phyloP scores from a whole-genome alignment of 2,329 filamentous ascomycete genomes.

The Nigrospora sphaerica region DNA sequence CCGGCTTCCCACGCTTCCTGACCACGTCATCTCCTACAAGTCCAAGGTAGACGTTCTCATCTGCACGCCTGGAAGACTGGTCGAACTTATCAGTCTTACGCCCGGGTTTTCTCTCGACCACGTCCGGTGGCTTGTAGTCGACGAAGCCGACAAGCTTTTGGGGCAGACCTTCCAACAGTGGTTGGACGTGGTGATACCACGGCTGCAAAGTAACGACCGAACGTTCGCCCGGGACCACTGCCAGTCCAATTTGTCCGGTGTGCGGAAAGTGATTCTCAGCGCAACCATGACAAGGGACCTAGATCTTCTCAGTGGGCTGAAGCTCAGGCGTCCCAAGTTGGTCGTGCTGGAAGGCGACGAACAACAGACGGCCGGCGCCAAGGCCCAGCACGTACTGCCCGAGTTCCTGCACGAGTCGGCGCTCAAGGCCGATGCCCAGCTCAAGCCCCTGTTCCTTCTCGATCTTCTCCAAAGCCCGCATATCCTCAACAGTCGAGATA shows the following conservation, averaged over 20 bases:
- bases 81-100: conserved; percentile 83
- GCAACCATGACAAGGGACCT: conserved; percentile 89
- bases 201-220: conserved; percentile 39
- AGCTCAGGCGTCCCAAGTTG: conserved; percentile 65
- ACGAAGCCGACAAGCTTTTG: conserved; percentile 88
- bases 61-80: conserved; percentile 83
- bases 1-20: conserved; percentile 34
- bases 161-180: conserved; percentile 92
- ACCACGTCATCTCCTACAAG: conserved; percentile 57
- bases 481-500: conserved; percentile 22
- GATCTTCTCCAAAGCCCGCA: conserved; percentile 59
- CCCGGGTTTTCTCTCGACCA: conserved; percentile 72
- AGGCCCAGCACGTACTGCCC: conserved; percentile 51
- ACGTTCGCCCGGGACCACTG: conserved; percentile 47
- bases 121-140: conserved; percentile 82
- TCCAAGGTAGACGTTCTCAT: conserved; percentile 83
- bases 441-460: conserved; percentile 81
- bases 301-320: conserved; percentile 68
- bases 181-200: conserved; percentile 65
- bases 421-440: conserved; percentile 60
- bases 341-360: conserved; percentile 61
- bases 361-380: conserved; percentile 16
- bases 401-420: conserved; percentile 55
- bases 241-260: conserved; percentile 41
- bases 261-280: conserved; percentile 80